These are phyloP conservation scores for Ceriops decandra DNA, from an alignment of 345 rosid genomes.

Conservation along the genomic window DNA sequence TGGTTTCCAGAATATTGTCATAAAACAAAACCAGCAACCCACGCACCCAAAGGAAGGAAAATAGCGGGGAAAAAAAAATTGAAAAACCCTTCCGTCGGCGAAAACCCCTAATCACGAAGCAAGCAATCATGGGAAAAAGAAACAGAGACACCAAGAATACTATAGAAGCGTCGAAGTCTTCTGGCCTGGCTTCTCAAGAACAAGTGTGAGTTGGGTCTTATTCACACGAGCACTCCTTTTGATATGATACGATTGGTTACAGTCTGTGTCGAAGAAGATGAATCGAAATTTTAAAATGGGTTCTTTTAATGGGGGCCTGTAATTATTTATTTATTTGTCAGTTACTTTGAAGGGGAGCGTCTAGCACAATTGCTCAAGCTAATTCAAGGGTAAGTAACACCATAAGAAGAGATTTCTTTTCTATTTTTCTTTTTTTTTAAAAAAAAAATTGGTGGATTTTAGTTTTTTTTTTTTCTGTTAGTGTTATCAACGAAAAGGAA, in stretches of 20 bases:
- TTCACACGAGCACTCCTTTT: background rate
- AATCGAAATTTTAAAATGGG: background rate
- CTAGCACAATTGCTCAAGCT: conserved; percentile 45
- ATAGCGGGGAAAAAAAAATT: too few relatives aligned
- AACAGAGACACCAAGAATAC: conserved; percentile 7
- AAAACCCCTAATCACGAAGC: background rate
- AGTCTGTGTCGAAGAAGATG: background rate
- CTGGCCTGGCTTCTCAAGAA: conserved; percentile 14
- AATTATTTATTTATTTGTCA: background rate
- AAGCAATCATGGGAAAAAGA: conserved; percentile 15
- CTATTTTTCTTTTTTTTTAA: background rate
- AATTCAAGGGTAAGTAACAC: conserved; percentile 41
- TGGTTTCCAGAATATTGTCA: background rate
- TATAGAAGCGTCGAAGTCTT: conserved; percentile 6
- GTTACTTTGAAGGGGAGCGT: conserved; percentile 57
- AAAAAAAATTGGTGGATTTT: background rate
- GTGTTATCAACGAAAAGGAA: background rate
- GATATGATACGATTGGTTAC: background rate
- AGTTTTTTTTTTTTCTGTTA: background rate
- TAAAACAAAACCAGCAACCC: too few relatives aligned
- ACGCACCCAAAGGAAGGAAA: too few relatives aligned
- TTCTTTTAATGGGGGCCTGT: background rate
- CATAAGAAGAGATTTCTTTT: background rate
- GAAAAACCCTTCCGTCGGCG: background rate
- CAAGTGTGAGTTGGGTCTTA: conserved; percentile 14